Base-by-base conservation (phyloP, 495 filamentous ascomycete genomes). In the Glonium stellatum region DNA sequence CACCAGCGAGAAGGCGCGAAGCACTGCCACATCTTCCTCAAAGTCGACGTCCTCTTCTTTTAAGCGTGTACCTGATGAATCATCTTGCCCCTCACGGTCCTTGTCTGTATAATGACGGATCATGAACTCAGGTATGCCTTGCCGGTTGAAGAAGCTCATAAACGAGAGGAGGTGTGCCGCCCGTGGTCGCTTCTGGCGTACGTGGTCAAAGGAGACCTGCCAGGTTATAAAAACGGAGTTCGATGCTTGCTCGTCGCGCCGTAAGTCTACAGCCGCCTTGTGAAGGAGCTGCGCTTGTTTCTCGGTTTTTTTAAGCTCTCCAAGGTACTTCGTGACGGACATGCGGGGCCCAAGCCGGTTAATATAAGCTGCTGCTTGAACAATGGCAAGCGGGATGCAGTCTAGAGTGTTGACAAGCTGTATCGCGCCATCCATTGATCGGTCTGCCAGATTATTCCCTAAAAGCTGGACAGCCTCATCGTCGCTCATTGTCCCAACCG, bases 181-280 rank as follows among this genome's bases (percentile, higher is more conserved):
- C 22, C 55, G 63, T 44, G 59, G 58, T 49, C 50, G 34, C 36
- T 47, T 67, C 54, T 70, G 9, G n/a, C 56, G 67, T 18, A 79
- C 73, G 57, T 75, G 47, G 11, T 79, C 70, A 59, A 81, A 81
- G 42, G 73, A 79, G 52, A 79, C 76, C 50, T 77, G 72, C 75
- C 71, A 79, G 11, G 76, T 80, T 13, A 67, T 21, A 21, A 62
- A n/a, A 21, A 63, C 55, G 1, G 61, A 63, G 48, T 78, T 79
- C 44, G 67, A 63, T 6, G 73, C 72, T 47, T 73, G 62, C 54
- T 46, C 27, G 58, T 80, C 78, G 65, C 77, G 60, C 36, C 76
- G 71, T 42, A 72, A 64, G 6, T 78, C 60, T 12, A 61, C 66
- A 11, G 42, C 67, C 49, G 75, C 62, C 35, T 71, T 55, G 41